These are phyloP conservation scores for Rhodotorula sp. DNA, from an alignment of 1,284 basidiomycete genomes.

Conservation along the genomic window DNA sequence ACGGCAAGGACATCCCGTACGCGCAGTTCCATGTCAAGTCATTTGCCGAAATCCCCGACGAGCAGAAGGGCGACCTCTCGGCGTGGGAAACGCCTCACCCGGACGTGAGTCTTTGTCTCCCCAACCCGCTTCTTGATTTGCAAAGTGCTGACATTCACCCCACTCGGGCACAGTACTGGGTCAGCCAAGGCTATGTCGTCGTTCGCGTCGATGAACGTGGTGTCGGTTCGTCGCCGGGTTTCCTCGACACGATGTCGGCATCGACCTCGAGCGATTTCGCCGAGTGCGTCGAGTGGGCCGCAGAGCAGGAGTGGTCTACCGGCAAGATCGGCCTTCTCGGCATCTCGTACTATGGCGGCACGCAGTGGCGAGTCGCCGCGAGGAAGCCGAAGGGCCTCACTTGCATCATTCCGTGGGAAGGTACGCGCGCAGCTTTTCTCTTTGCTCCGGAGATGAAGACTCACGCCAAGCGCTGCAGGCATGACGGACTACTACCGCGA, in stretches of 20 bases:
- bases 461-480: constrained; percentile 12
- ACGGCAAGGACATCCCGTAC: constrained; percentile 49
- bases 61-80: constrained; percentile 46
- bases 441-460: neutral
- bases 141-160: neutral
- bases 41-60: constrained; percentile 46
- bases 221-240: constrained; percentile 46
- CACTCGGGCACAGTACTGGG: constrained; percentile 43
- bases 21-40: constrained; percentile 44
- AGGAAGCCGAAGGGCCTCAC: constrained; percentile 48
- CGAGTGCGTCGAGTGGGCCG: constrained; percentile 48
- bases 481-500: constrained; percentile 50
- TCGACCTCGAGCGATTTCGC: constrained; percentile 47
- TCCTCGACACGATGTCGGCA: constrained; percentile 47
- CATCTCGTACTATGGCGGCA: constrained; percentile 49
- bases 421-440: constrained; percentile 8
- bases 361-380: constrained; percentile 50
- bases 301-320: constrained; percentile 48
- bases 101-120: constrained; percentile 5
- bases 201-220: constrained; percentile 49
- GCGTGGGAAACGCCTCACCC: constrained; percentile 49
- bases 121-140: neutral
- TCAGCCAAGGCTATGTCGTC: constrained; percentile 48
- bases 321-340: constrained; percentile 49
- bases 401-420: constrained; percentile 50